A percentile compares a stretch with the other conserved stretches of the same genome.
These are phyloP conservation scores for Agaricus subrufescens DNA, from an alignment of 768 basidiomycete species.

Conservation along the genomic window DNA sequence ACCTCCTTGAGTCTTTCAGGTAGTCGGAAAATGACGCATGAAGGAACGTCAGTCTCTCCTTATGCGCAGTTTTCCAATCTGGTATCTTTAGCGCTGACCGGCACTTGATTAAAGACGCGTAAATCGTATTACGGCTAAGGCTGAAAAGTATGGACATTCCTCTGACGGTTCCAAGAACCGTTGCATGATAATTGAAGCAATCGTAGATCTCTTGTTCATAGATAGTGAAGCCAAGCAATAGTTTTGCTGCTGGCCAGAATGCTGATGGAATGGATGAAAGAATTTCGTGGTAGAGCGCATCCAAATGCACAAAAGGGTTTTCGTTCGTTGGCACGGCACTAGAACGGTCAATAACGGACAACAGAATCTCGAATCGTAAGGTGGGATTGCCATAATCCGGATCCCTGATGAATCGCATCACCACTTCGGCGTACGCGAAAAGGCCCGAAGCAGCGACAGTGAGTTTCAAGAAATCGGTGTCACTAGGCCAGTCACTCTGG, in stretches of 20 bases:
- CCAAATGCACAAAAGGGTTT: not conserved
- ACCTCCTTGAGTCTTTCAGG: no score
- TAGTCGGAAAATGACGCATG: slow-evolving; percentile 25
- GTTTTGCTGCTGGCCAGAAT: not conserved
- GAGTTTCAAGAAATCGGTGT: no score
- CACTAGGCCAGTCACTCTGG: no score
- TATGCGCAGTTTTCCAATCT: not conserved
- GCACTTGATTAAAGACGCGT: not conserved
- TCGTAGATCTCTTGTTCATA: no score
- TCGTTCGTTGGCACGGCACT: not conserved
- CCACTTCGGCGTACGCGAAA: no score
- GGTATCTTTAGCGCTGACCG: not conserved
- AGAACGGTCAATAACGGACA: not conserved
- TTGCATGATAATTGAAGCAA: no score
- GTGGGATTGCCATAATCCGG: no score
- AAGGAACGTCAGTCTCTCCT: not conserved
- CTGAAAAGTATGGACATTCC: not conserved
- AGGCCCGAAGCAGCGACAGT: no score
- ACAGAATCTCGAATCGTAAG: no score
- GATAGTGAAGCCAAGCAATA: not conserved
- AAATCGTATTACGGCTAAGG: not conserved
- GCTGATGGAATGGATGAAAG: not conserved
- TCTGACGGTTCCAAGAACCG: not conserved
- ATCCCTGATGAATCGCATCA: no score
- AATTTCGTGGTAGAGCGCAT: not conserved